A percentile compares a stretch with the other conserved stretches of the same genome.
Evolutionary conservation across 2,329 filamentous ascomycete species (phyloP).

Genomic region (Magnaporthales sp.): DNA sequence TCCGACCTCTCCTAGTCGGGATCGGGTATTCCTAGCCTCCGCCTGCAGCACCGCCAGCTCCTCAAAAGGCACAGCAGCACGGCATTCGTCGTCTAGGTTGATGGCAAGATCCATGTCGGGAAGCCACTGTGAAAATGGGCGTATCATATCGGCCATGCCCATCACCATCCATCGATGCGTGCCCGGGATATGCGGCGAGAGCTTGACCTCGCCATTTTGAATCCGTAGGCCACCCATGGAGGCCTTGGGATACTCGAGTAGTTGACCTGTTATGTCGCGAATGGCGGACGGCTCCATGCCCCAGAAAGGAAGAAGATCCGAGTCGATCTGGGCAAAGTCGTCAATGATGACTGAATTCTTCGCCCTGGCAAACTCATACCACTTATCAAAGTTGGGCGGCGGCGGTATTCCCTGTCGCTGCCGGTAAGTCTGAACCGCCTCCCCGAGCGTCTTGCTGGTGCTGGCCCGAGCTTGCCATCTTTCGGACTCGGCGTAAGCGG

Average conservation of each 20-base stretch:
- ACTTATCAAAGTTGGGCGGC: constrained; percentile 83
- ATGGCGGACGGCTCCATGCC: constrained; percentile 51
- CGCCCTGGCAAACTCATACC: constrained; percentile 44
- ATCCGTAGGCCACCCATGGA: constrained; percentile 25
- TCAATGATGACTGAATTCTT: constrained; percentile 57
- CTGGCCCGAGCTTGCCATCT: constrained; percentile 1
- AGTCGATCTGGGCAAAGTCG: constrained; percentile 60
- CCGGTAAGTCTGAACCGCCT: constrained; percentile 73
- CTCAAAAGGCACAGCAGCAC: constrained; percentile 34
- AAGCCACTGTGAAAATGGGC: constrained; percentile 31
- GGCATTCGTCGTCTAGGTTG: constrained; percentile 41
- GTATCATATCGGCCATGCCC: constrained; percentile 26
- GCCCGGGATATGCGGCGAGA: constrained; percentile 21
- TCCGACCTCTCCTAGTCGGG: constrained; percentile 15
- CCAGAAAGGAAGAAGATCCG: constrained; percentile 62
- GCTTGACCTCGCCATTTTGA: constrained; percentile 17
- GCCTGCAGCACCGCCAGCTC: constrained; percentile 27
- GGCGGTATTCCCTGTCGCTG: constrained; percentile 75
- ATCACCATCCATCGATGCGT: constrained; percentile 29
- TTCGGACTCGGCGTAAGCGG: constrained; percentile 34
- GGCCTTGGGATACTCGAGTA: constrained; percentile 19
- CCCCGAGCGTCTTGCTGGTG: constrained; percentile 48
- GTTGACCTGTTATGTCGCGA: constrained; percentile 35
- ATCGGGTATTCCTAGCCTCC: constrained; percentile 10
- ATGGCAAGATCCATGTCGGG: constrained; percentile 45